Base-by-base conservation (phyloP, 1,139 yeast genomes). In the Candida sanyaensis region DNA sequence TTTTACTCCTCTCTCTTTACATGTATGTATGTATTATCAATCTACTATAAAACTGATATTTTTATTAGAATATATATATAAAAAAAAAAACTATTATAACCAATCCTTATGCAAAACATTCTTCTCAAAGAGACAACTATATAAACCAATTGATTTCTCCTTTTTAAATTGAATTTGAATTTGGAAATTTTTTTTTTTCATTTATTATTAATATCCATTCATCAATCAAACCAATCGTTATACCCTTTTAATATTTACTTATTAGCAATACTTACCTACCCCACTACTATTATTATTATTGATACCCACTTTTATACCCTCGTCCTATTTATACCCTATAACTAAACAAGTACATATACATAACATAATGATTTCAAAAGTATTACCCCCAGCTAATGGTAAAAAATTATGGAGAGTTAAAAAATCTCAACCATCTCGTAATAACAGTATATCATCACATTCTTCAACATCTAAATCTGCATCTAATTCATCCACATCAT, bases 331-430 rank as follows among this genome's bases (percentile, higher is more conserved):
- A 41, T 41, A 42, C 44, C 23, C 29, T 37, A 30, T 30, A 41
- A 8, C 13, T 26, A 6, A 26, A 12, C 38, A 33, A 13, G 5
- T 12, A 36, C 21, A 39, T 36, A 34, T 32, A 29, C 13, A 24
- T 12, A 5, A 40, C 42, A 28, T 24, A 34, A 41, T 33, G 45
- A 32, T n/a, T 12, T 23, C 42, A 13, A 33, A 39, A 37, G 53
- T 55, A 8, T 53, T 66, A 56, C 78, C 78, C 49, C 78, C 79
- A 45, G 77, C 78, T 47, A 74, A 75, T 57, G 80, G 80, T 41
- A 74, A 69, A n/a, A 75, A 75, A 54, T 66, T 75, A 54, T 75
- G 80, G 80, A 70, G 79, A 63, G 78, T 74, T 42, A 73, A 69
- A n/a, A 66, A 71, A 55, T 50, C 65, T 17, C 42, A 50, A 11